These are phyloP conservation scores for Zoysia pacifica DNA, from an alignment of 176 grass and related monocot genomes.

Conservation along the genomic window DNA sequence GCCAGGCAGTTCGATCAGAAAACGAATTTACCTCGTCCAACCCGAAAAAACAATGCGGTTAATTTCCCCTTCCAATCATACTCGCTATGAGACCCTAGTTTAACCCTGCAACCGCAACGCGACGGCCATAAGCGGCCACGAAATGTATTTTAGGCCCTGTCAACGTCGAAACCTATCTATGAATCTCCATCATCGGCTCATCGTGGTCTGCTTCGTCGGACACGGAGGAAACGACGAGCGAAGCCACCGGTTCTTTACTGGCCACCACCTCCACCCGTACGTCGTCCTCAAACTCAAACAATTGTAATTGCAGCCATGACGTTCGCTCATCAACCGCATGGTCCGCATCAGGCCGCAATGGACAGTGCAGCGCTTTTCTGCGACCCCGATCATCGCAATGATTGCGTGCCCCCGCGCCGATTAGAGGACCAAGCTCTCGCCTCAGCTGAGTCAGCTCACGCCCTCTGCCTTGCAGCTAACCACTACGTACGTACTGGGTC, in stretches of 20 bases:
- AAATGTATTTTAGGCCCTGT: constrained; percentile 23
- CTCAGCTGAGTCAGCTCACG: not conserved
- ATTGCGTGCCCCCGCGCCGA: not conserved
- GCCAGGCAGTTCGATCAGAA: not conserved
- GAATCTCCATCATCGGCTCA: not conserved
- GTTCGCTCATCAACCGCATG: not conserved
- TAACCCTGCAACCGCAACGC: constrained; percentile 2
- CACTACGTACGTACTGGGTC: constrained; percentile 3
- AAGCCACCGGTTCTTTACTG: constrained; percentile 30
- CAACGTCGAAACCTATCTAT: constrained; percentile 18
- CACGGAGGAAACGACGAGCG: constrained; percentile 14
- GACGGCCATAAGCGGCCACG: constrained; percentile 38
- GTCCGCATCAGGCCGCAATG: constrained; percentile 15
- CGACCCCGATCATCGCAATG: not conserved
- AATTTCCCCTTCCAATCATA: not conserved
- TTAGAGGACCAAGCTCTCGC: constrained; percentile 9
- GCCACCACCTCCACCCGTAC: not conserved
- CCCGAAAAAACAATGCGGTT: not conserved
- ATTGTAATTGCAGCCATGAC: not conserved
- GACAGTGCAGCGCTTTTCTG: constrained; percentile 39
- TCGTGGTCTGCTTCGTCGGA: constrained; percentile 39
- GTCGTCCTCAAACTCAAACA: not conserved
- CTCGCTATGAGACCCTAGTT: constrained; percentile 21
- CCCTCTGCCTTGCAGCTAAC: not conserved
- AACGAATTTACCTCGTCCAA: not conserved